A percentile compares a stretch with the other conserved stretches of the same genome.
phyloP scores from a whole-genome alignment of 2,329 filamentous ascomycete genomes.

The Karstenula rhodostoma region DNA sequence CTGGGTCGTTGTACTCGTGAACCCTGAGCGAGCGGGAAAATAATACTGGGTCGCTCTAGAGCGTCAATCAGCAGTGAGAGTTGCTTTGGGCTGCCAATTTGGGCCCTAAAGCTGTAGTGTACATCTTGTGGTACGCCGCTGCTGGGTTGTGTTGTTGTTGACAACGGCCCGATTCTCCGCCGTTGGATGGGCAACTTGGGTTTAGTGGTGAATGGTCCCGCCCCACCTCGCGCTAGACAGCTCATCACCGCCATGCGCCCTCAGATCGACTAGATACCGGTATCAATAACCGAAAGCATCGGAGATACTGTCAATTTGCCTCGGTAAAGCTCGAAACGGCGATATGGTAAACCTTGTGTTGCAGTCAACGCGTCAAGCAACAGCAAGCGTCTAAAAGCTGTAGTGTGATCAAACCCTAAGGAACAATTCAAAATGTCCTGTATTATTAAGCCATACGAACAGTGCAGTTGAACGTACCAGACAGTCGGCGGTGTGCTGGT shows the following conservation, averaged over 20 bases:
- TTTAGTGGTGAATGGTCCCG: slow-evolving; percentile 5
- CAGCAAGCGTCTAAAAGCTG: not conserved
- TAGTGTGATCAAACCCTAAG: too few species aligned
- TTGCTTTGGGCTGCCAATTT: not conserved
- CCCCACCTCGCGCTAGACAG: slow-evolving; percentile 4
- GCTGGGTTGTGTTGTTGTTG: slow-evolving; percentile 7
- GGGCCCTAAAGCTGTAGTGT: not conserved
- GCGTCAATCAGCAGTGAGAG: not conserved
- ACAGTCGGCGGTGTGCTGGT: too few species aligned
- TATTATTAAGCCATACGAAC: too few species aligned
- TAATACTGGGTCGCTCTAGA: not conserved
- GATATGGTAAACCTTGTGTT: not conserved
- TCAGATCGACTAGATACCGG: too few species aligned
- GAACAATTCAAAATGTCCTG: too few species aligned
- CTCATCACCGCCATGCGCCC: slow-evolving; percentile 10
- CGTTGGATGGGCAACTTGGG: slow-evolving; percentile 9
- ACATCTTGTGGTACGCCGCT: not conserved
- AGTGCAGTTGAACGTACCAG: too few species aligned
- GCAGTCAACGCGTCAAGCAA: not conserved
- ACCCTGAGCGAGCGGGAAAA: slow-evolving; percentile 2
- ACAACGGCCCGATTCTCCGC: not conserved
- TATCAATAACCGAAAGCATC: not conserved
- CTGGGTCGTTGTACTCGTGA: not conserved
- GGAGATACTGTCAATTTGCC: too few species aligned
- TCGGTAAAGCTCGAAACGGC: not conserved